Percentiles rank a stretch among this genome's conserved stretches.
Conservation (phyloP, 2,329 filamentous ascomycete genomes). For the Diaporthe velutina region DNA sequence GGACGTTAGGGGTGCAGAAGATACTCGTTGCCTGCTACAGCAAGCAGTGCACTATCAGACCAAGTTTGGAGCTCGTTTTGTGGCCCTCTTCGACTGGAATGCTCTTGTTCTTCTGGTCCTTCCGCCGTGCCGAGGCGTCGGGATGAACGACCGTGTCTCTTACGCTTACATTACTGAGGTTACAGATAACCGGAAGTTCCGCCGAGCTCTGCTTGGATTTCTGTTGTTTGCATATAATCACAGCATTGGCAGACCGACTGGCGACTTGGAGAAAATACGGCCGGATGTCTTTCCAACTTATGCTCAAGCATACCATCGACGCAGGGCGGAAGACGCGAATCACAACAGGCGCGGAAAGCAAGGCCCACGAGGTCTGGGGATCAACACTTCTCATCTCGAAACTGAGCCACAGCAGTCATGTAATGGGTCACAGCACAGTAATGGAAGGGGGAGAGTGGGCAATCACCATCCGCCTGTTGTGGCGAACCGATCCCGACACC, state of each 20-base stretch:
- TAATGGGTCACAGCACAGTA: neutral
- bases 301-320: neutral
- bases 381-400: neutral
- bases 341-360: neutral
- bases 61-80: neutral
- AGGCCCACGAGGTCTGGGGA: neutral
- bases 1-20: neutral
- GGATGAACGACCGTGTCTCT: neutral
- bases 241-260: neutral
- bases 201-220: constrained; percentile 13
- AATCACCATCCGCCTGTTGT: neutral
- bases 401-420: too few relatives aligned
- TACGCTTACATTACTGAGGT: constrained; percentile 11
- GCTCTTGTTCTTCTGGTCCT: neutral
- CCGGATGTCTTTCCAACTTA: neutral
- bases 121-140: neutral
- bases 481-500: neutral
- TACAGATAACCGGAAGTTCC: constrained; percentile 7
- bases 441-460: neutral
- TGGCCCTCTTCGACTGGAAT: constrained; percentile 15
- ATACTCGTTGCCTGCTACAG: constrained; percentile 4
- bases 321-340: neutral
- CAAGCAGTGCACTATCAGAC: constrained; percentile 6
- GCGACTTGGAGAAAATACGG: neutral
- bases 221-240: neutral